Evolutionary conservation across 2,329 filamentous ascomycete species (phyloP).

Genomic region (Cercospora janseana): DNA sequence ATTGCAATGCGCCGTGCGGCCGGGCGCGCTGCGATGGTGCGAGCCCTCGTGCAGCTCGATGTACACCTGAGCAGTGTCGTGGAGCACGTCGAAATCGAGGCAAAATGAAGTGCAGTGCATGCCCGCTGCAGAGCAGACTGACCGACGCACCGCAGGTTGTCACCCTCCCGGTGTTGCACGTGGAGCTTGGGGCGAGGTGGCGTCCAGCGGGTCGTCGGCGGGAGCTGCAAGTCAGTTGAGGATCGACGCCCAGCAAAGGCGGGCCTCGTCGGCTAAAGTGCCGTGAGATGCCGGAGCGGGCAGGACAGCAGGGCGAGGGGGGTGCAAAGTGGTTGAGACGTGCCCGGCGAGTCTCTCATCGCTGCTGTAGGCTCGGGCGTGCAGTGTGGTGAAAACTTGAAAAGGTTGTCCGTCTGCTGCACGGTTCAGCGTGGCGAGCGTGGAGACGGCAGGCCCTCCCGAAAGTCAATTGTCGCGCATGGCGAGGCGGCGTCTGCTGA

Average conservation of each 20-base stretch:
- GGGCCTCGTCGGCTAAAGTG: neutral
- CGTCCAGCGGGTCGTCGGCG: conserved; percentile 1
- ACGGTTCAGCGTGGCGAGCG: neutral
- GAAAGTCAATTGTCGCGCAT: conserved; percentile 10
- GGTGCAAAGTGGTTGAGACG: conserved; percentile 3
- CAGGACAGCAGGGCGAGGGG: neutral
- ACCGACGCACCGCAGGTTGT: too few relatives aligned
- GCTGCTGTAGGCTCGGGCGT: conserved; percentile 4
- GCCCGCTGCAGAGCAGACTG: too few relatives aligned
- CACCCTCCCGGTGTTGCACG: neutral
- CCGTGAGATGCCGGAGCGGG: conserved; percentile 8
- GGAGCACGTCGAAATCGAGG: too few relatives aligned
- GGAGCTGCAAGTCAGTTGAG: conserved; percentile 8
- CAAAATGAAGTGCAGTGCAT: too few relatives aligned
- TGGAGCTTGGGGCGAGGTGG: conserved; percentile 1
- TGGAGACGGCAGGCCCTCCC: neutral
- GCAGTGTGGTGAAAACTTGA: neutral
- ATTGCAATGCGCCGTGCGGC: too few relatives aligned
- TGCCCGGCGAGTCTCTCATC: neutral
- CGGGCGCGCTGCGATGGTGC: too few relatives aligned
- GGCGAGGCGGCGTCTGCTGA: too few relatives aligned
- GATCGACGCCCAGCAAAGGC: too few relatives aligned
- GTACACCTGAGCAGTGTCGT: too few relatives aligned
- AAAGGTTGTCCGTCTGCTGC: too few relatives aligned
- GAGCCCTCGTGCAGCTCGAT: too few relatives aligned